Evolutionary conservation across 805 yeast species (phyloP).

Genomic region (Hanseniaspora guilliermondii): DNA sequence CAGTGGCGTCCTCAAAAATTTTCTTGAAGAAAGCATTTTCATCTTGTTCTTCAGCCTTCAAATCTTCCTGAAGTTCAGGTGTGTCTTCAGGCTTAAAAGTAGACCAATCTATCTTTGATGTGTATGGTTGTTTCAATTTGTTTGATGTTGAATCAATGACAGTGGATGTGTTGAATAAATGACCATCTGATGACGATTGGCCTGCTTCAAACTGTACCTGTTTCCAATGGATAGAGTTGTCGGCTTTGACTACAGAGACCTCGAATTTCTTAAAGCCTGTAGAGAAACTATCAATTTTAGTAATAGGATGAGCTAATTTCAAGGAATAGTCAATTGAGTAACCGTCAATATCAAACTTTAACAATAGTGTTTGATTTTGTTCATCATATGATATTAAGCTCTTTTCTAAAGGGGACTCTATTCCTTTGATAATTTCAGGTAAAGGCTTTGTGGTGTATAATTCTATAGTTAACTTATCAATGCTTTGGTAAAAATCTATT

Average conservation of each 20-base stretch:
- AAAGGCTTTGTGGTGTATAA: conserved; percentile 56
- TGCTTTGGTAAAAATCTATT: conserved; percentile 66
- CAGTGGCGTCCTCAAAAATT: conserved; percentile 68
- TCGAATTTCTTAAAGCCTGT: conserved; percentile 62
- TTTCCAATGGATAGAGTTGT: conserved; percentile 39
- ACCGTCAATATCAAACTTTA: conserved; percentile 19
- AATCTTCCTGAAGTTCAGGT: conserved; percentile 26
- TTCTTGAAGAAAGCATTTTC: conserved; percentile 56
- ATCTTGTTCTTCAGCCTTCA: conserved; percentile 18
- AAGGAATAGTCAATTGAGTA: conserved; percentile 31
- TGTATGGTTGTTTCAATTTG: conserved; percentile 41
- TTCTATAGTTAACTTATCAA: conserved; percentile 45
- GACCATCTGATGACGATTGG: background rate
- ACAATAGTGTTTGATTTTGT: conserved; percentile 30
- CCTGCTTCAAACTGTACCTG: conserved; percentile 27
- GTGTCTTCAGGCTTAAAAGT: conserved; percentile 36
- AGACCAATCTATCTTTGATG: conserved; percentile 66
- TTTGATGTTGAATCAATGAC: conserved; percentile 6
- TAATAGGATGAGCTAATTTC: conserved; percentile 6
- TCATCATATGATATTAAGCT: conserved; percentile 28
- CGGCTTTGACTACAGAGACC: conserved; percentile 41
- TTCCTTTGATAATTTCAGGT: background rate
- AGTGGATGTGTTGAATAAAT: conserved; percentile 9
- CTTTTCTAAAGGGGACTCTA: background rate
- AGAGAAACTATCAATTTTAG: conserved; percentile 26